Evolutionary conservation across 2,329 filamentous ascomycete species (phyloP).

Genomic region (Ploettnerulaceae sp.): DNA sequence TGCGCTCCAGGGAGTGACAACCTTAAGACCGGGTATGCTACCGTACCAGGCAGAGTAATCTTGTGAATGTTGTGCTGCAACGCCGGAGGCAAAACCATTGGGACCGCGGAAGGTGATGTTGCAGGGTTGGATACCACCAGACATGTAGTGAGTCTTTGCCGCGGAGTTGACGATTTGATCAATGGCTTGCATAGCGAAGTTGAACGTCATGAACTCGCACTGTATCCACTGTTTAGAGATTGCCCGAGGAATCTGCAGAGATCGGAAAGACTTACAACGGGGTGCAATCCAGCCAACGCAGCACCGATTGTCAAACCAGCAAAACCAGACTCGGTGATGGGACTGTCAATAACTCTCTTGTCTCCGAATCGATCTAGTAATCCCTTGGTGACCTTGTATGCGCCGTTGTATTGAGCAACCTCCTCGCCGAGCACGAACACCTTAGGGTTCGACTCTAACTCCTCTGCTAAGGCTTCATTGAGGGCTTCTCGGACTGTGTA

Average conservation of each 20-base stretch:
- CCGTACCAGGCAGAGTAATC: constrained; percentile 99
- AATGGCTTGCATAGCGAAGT: constrained; percentile 99
- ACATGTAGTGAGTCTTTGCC: constrained; percentile 99
- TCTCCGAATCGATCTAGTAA: constrained; percentile 95
- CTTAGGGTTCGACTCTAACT: constrained; percentile 90
- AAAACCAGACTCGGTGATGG: constrained; percentile 97
- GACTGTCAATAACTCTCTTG: constrained; percentile 95
- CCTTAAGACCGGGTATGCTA: constrained; percentile 95
- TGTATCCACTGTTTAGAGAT: constrained; percentile 36
- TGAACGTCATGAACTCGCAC: constrained; percentile 99
- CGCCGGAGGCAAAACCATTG: constrained; percentile 95
- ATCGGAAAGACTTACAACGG: constrained; percentile 62
- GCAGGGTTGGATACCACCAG: constrained; percentile 97
- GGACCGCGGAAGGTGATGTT: constrained; percentile 99
- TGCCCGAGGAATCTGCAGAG: constrained; percentile 9
- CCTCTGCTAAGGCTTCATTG: constrained; percentile 96
- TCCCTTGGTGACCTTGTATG: constrained; percentile 99
- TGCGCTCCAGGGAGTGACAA: constrained; percentile 90
- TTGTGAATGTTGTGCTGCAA: constrained; percentile 96
- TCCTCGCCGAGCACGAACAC: constrained; percentile 96
- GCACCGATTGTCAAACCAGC: constrained; percentile 89
- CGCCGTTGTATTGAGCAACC: constrained; percentile 99
- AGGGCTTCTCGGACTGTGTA: constrained; percentile 96
- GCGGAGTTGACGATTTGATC: constrained; percentile 99
- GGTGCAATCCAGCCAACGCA: constrained; percentile 88